Conservation (phyloP, 208 protist genomes). For the Trypanosomatidae sp. region DNA sequence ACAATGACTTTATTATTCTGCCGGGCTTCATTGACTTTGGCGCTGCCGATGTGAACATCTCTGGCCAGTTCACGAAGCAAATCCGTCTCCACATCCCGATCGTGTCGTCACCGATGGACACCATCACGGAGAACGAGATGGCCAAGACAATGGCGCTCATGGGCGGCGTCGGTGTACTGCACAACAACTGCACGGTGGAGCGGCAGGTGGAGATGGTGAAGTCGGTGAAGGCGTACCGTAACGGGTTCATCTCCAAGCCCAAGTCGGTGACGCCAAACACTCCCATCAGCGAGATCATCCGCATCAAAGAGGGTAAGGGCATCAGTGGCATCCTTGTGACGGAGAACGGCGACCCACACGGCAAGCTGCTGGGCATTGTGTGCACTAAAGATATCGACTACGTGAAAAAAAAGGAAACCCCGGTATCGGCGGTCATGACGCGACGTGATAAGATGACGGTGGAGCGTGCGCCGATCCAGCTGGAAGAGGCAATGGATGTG, state of each 20-base stretch:
- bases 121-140: slow-evolving; percentile 94
- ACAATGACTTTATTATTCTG: slow-evolving; percentile 95
- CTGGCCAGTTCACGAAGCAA: slow-evolving; percentile 86
- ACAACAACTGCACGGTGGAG: slow-evolving; percentile 94
- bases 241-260: slow-evolving; percentile 97
- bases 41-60: slow-evolving; percentile 82
- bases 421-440: slow-evolving; percentile 89
- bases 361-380: slow-evolving; percentile 96
- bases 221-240: slow-evolving; percentile 95
- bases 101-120: slow-evolving; percentile 96
- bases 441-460: slow-evolving; percentile 78
- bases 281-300: slow-evolving; percentile 87
- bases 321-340: slow-evolving; percentile 98
- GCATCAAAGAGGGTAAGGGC: slow-evolving; percentile 92
- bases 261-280: slow-evolving; percentile 85
- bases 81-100: slow-evolving; percentile 93
- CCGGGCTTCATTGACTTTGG: slow-evolving; percentile 95
- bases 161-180: slow-evolving; percentile 96
- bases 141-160: slow-evolving; percentile 91
- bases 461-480: slow-evolving; percentile 76
- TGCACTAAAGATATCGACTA: slow-evolving; percentile 98
- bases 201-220: slow-evolving; percentile 93
- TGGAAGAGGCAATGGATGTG: slow-evolving; percentile 96
- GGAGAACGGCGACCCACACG: slow-evolving; percentile 91
- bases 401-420: slow-evolving; percentile 82